Evolutionary conservation across 192 early-diverging fungal genomes (phyloP).

Genomic region (Podila clonocystis): DNA sequence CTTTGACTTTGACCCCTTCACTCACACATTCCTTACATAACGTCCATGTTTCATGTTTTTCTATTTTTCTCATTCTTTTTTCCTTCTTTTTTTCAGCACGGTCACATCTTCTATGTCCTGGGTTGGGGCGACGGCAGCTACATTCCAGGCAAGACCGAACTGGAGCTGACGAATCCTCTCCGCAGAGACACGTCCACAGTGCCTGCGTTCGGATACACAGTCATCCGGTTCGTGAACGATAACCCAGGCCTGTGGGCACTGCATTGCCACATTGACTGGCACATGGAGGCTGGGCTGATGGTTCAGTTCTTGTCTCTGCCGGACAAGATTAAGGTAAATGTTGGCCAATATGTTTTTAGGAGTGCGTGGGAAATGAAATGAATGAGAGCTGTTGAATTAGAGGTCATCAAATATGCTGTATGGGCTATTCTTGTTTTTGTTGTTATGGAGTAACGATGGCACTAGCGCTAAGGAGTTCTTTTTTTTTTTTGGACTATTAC

Average conservation of each 20-base stretch:
- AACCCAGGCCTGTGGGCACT: conserved; percentile 55
- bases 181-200: conserved; percentile 46
- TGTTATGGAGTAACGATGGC: no score
- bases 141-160: neutral
- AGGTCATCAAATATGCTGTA: no score
- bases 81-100: conserved; percentile 11
- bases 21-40: no score
- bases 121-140: conserved; percentile 36
- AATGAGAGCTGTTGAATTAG: no score
- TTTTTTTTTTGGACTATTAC: no score
- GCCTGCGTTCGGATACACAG: conserved; percentile 30
- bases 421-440: no score
- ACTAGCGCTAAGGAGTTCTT: no score
- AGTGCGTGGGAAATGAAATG: no score
- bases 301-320: conserved; percentile 44
- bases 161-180: conserved; percentile 33
- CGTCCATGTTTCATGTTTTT: no score
- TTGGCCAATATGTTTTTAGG: no score
- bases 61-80: neutral
- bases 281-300: conserved; percentile 55
- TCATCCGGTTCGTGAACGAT: conserved; percentile 41
- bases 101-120: conserved; percentile 51
- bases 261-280: conserved; percentile 60
- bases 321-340: conserved; percentile 11
- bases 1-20: no score